Evolutionary conservation across 495 filamentous ascomycete species (phyloP).

Genomic region (Hypoxylon intermedium): DNA sequence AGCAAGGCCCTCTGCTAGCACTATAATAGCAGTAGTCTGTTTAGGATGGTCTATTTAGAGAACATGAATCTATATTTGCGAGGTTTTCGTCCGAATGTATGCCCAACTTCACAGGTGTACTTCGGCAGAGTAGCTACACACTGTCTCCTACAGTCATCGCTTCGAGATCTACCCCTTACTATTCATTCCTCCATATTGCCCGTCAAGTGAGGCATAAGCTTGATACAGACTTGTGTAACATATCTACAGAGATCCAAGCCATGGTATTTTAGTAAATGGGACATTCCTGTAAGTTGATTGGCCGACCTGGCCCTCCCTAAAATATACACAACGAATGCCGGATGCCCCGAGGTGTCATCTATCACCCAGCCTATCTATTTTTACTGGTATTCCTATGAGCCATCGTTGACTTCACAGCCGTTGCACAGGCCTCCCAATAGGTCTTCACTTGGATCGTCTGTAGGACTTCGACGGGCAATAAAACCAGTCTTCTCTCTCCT

Average conservation of each 20-base stretch:
- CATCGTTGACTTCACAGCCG: conserved; percentile 15
- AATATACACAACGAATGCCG: conserved; percentile 1
- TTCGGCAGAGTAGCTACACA: conserved; percentile 15
- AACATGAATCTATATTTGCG: not conserved
- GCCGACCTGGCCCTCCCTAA: conserved; percentile 23
- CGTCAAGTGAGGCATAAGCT: conserved; percentile 20
- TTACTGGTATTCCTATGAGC: conserved; percentile 10
- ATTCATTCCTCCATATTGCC: conserved; percentile 13
- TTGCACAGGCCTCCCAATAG: conserved; percentile 4
- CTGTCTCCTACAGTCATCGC: conserved; percentile 15
- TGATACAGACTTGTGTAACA: conserved; percentile 34
- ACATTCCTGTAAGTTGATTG: conserved; percentile 39
- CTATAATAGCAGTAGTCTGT: conserved; percentile 9
- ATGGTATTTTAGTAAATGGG: conserved; percentile 27
- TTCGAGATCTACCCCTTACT: conserved; percentile 15
- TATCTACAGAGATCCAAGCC: conserved; percentile 33
- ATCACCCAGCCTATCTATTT: conserved; percentile 20
- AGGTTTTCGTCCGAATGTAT: conserved; percentile 6
- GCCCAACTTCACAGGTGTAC: conserved; percentile 8
- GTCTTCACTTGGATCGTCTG: not conserved
- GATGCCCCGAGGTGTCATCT: conserved; percentile 14
- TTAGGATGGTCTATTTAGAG: conserved; percentile 6
- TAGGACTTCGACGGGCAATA: conserved; percentile 24
- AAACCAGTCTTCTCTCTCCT: conserved; percentile 19
- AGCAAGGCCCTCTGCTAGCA: conserved; percentile 2